Evolutionary conservation across 768 basidiomycete species (phyloP).

Genomic region (Ramaria sp.): DNA sequence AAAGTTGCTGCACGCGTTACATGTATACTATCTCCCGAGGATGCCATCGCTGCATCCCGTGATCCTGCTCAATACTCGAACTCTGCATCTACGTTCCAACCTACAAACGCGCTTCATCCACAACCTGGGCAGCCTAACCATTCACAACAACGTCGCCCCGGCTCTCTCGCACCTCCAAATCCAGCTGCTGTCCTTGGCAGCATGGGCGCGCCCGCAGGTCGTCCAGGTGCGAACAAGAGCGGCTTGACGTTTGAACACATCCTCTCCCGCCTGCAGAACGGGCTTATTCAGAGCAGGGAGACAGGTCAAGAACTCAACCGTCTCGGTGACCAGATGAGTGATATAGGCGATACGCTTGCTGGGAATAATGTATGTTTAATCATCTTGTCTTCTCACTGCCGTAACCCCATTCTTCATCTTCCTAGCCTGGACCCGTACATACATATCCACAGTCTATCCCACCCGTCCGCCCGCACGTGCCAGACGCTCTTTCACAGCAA

Average conservation of each 20-base stretch:
- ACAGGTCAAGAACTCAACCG: conserved; percentile 79
- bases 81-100: conserved; percentile 38
- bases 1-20: conserved; percentile 94
- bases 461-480: conserved; percentile 41
- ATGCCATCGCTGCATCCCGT: conserved; percentile 49
- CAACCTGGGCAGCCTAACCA: conserved; percentile 24
- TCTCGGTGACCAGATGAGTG: conserved; percentile 68
- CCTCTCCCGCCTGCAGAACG: conserved; percentile 75
- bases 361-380: conserved; percentile 56
- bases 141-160: conserved; percentile 23
- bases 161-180: conserved; percentile 12
- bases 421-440: conserved; percentile 48
- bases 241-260: conserved; percentile 91
- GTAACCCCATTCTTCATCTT: neutral
- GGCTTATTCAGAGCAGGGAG: conserved; percentile 92
- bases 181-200: conserved; percentile 37
- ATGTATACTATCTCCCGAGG: conserved; percentile 80
- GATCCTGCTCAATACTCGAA: conserved; percentile 12
- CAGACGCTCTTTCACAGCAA: neutral
- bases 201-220: conserved; percentile 70
- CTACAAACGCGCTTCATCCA: conserved; percentile 32
- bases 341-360: conserved; percentile 87
- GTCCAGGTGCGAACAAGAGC: conserved; percentile 61
- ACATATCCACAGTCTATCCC: conserved; percentile 58
- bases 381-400: neutral